Base-by-base conservation (phyloP, 371 early-diverging fungal species). In the Sporodiniella umbellata region DNA sequence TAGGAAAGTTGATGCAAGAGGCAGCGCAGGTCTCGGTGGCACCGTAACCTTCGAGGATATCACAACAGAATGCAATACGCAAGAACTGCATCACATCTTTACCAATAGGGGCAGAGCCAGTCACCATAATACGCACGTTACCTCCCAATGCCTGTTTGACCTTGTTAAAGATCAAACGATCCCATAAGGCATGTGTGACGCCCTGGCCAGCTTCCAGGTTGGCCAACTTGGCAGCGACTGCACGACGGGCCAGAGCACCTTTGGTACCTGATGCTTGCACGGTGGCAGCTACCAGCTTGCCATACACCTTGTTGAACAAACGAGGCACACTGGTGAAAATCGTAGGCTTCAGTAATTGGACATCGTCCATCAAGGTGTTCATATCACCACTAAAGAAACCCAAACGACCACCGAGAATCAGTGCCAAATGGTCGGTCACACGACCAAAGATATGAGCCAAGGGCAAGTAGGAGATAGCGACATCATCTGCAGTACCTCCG, bases 391-490 rank as follows among this genome's bases (percentile, higher is more conserved):
- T 71, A 68, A 69, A 96, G 61, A 89, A 92, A 8, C 92, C 95
- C 45, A 95, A 80, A 37, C 70, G 73, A 33, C 80, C 84, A 15
- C 90, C 89, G 14, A 43, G 3, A 31, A 42, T 37, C 11, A 65
- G 23, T 23, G 39, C 19, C 11, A 45, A 28, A 25, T 60, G 56
- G 25, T 72, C 80, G 33, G 59, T 52, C 3, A 81, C 58, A 56
- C 93, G 86, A 50, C 96, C 98, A 73, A 92, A 93, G 43, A 91
- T 85, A 68, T 97, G 99, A 5, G 99, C 95, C 42, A 96, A 73
- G 5, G 98, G 98, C 51, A 99, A 78, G 66, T 64, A 97, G 26
- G 85, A 82, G 37, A 83, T 65, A 17, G 68, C 48, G 8, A 54
- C 47, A 48, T 84, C 84, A 12, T 62, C 52, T 0, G 58, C 53